phyloP scores from a whole-genome alignment of 2,329 filamentous ascomycete species.

The Rachicladosporium sp. region DNA sequence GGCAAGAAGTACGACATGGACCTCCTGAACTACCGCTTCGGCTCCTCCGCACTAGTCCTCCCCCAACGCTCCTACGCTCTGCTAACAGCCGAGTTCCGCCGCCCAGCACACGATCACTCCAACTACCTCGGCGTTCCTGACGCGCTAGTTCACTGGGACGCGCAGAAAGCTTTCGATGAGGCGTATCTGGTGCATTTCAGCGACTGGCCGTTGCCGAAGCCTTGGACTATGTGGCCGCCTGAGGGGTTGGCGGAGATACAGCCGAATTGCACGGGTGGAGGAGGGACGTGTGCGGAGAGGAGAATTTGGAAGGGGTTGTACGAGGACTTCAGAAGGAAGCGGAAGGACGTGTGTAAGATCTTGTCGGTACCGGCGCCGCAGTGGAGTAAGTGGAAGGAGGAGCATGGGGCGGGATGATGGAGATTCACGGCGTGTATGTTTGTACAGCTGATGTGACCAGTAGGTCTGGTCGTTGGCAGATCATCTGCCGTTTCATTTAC shows the following conservation, averaged over 20 bases:
- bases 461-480: too few relatives aligned
- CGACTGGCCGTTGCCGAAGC: constrained; percentile 57
- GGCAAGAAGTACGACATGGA: constrained; percentile 44
- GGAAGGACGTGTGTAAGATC: constrained; percentile 27
- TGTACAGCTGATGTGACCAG: background rate
- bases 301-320: constrained; percentile 35
- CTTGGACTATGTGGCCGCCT: constrained; percentile 40
- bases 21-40: constrained; percentile 48
- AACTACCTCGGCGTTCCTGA: constrained; percentile 36
- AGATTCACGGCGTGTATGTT: background rate
- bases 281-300: constrained; percentile 22
- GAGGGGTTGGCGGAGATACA: constrained; percentile 31
- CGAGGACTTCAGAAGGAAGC: constrained; percentile 30
- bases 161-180: constrained; percentile 41
- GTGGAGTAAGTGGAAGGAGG: constrained; percentile 7
- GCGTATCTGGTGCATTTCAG: constrained; percentile 57
- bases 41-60: constrained; percentile 44
- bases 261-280: constrained; percentile 28
- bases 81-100: constrained; percentile 48
- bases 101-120: constrained; percentile 30
- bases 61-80: constrained; percentile 51
- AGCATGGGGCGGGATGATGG: constrained; percentile 2
- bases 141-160: constrained; percentile 39
- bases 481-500: too few relatives aligned
- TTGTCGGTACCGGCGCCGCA: constrained; percentile 11